Evolutionary conservation across 2,329 filamentous ascomycete species (phyloP), one percentile per base, ranked within the genome.

Genomic region (Epichloe scottii): DNA sequence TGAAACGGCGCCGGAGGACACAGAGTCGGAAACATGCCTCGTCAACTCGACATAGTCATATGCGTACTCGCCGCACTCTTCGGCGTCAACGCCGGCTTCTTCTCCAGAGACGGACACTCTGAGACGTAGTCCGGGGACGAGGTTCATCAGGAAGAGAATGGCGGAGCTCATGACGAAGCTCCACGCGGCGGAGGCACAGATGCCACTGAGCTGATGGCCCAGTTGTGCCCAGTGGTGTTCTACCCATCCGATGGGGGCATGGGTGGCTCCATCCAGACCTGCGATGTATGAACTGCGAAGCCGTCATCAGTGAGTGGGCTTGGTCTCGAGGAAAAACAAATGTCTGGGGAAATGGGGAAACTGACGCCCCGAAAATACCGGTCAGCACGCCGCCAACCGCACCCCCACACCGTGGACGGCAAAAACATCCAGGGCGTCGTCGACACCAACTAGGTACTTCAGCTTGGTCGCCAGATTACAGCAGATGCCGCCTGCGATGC

Each of bases 401-500:
- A 57, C 89, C 89, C 89, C 88, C 56, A 94, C 72, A 62, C 80
- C 88, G 78, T 95, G 89, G 69, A 93, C 87, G 58, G 89, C 89
- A 69, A 95, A 93, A 61, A 95, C 83, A 72, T 95, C 89, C 68
- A 95, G 86, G 5, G 86, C 84, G 64, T 95, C 89, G 60, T 95
- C 89, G 51, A 94, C 82, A 55, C 82, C 82, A 62, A 94, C 75
- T 46, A 76, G 50, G 60, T 79, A 84, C 82, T 76, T 83, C 76
- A 88, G 78, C 77, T 95, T 94, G 63, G 89, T 95, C 54, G 82
- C 79, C 70, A 91, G 89, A 70, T 95, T 95, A 77, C 82, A 86
- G 53, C 82, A 75, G 49, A 87, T 71, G 51, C 78, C 86, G 48
- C 73, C 78, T 3, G 74, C 68, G 19, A 82, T 63, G 50, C 79